Evolutionary conservation across 208 protist species (phyloP).

Genomic region (Trypanosoma brucei): DNA sequence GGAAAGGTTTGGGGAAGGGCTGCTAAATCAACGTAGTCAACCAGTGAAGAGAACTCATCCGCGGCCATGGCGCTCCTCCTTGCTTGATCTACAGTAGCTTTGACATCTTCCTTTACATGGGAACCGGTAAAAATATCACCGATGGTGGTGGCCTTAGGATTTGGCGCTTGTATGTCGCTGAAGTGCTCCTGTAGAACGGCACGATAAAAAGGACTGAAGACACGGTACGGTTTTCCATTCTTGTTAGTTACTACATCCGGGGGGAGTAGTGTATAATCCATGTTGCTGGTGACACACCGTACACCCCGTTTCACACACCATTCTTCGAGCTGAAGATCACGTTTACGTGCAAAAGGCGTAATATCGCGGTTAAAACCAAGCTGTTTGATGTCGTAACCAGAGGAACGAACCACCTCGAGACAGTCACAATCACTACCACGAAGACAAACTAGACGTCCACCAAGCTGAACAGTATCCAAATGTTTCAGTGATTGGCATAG

Average conservation of each 20-base stretch:
- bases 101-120: constrained; percentile 6
- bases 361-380: constrained; percentile 74
- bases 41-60: neutral
- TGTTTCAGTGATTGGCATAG: constrained; percentile 60
- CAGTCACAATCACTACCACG: constrained; percentile 50
- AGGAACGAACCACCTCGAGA: constrained; percentile 27
- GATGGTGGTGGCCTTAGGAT: constrained; percentile 7
- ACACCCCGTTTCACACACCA: constrained; percentile 34
- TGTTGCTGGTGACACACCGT: constrained; percentile 26
- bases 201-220: constrained; percentile 78
- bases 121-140: constrained; percentile 18
- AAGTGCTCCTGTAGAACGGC: constrained; percentile 37
- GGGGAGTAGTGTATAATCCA: constrained; percentile 60
- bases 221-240: constrained; percentile 46
- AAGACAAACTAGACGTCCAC: constrained; percentile 53
- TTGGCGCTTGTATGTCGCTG: constrained; percentile 21
- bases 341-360: constrained; percentile 56
- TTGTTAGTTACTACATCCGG: constrained; percentile 33
- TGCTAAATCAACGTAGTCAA: constrained; percentile 12
- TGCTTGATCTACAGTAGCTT: constrained; percentile 4
- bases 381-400: constrained; percentile 39
- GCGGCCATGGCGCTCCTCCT: constrained; percentile 21
- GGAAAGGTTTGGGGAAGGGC: constrained; percentile 22
- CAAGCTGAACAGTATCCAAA: constrained; percentile 51
- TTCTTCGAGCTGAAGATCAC: constrained; percentile 38